Percentiles rank a stretch among this genome's conserved stretches.
These are phyloP conservation scores for Trichoderma guizhouense DNA, from an alignment of 2,329 filamentous ascomycete species.

Conservation along the genomic window DNA sequence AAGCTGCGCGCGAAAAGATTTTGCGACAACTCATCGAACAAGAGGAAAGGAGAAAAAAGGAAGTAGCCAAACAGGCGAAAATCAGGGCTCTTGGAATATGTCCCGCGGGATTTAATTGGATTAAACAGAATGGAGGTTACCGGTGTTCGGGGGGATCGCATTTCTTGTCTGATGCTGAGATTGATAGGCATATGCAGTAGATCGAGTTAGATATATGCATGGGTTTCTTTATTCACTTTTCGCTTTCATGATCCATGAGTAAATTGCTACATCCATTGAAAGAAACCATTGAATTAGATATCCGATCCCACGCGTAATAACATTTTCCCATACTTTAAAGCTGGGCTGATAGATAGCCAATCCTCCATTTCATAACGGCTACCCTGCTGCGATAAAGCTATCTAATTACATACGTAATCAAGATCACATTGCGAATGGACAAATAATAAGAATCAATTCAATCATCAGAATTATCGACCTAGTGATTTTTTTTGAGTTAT, in stretches of 20 bases:
- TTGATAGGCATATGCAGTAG: neutral
- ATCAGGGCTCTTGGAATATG: conserved; percentile 55
- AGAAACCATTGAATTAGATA: neutral
- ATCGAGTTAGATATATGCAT: neutral
- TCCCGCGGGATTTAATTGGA: conserved; percentile 57
- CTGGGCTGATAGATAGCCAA: neutral
- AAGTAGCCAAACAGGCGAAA: conserved; percentile 43
- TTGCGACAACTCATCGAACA: conserved; percentile 24
- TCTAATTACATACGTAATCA: neutral
- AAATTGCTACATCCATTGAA: neutral
- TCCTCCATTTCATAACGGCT: neutral
- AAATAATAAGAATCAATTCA: neutral
- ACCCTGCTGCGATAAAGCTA: neutral
- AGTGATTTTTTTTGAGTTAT: neutral
- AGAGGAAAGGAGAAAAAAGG: conserved; percentile 32
- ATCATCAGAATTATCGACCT: neutral
- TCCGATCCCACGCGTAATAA: too few relatives aligned
- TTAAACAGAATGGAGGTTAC: conserved; percentile 56
- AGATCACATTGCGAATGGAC: neutral
- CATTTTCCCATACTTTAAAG: neutral
- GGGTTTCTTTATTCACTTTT: neutral
- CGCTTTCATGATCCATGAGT: neutral
- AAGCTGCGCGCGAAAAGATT: conserved; percentile 36
- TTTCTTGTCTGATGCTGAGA: conserved; percentile 32
- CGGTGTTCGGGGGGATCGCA: conserved; percentile 61